These are phyloP conservation scores for Batrachochytrium dendrobatidis DNA, from an alignment of 371 early-diverging fungal species.

Conservation along the genomic window DNA sequence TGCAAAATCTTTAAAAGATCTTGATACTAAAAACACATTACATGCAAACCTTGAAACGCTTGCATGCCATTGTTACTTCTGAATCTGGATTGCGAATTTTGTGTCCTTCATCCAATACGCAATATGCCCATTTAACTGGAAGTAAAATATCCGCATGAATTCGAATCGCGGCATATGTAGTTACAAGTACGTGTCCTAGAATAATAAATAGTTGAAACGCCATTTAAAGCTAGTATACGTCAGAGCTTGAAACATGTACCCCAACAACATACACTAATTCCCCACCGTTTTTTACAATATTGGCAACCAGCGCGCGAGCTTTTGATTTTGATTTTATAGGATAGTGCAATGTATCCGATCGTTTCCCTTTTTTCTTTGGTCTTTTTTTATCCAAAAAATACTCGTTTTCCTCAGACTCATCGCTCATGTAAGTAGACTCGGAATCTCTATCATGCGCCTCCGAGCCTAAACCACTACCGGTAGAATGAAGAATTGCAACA, in stretches of 20 bases:
- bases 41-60: conserved; percentile 48
- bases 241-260: conserved; percentile 5
- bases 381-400: conserved; percentile 13
- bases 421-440: no score
- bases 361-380: no score
- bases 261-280: neutral
- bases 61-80: conserved; percentile 77
- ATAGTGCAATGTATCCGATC: no score
- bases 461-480: conserved; percentile 60
- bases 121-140: conserved; percentile 76
- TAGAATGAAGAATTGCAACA: conserved; percentile 79
- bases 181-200: conserved; percentile 75
- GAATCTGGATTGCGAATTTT: conserved; percentile 94
- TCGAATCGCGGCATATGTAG: conserved; percentile 79
- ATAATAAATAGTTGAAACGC: no score
- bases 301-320: conserved; percentile 25
- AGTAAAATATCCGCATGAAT: conserved; percentile 59
- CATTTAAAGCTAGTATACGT: no score
- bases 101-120: conserved; percentile 97
- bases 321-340: no score
- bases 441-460: no score
- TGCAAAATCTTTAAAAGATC: neutral
- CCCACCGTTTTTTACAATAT: conserved; percentile 16
- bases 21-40: neutral
- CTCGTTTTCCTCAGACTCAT: conserved; percentile 19